Percentiles rank a stretch among this genome's conserved stretches.
phyloP scores from a whole-genome alignment of 2,329 filamentous ascomycete genomes.

The Tolypocladium ovalisporum region DNA sequence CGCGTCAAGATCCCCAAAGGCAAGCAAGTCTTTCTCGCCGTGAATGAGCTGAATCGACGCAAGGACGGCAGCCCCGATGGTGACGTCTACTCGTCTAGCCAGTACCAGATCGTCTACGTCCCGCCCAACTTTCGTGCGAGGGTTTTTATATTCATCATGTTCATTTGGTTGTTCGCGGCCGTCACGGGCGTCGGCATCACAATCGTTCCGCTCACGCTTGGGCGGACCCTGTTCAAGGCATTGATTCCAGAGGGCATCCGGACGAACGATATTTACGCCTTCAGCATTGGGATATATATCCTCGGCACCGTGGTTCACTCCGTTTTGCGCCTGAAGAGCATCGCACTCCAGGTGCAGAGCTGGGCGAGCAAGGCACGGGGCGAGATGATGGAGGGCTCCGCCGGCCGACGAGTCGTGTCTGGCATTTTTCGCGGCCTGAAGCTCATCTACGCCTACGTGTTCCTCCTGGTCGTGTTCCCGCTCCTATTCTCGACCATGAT shows the following conservation, averaged over 20 bases:
- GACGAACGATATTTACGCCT: constrained; percentile 94
- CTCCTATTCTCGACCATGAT: constrained; percentile 68
- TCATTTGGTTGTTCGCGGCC: constrained; percentile 90
- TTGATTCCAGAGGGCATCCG: constrained; percentile 61
- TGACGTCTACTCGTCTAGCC: constrained; percentile 43
- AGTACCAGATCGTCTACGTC: constrained; percentile 66
- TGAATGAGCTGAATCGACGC: constrained; percentile 55
- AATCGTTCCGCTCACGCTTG: constrained; percentile 76
- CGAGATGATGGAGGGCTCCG: constrained; percentile 11
- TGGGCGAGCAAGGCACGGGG: constrained; percentile 15
- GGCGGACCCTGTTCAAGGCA: constrained; percentile 63
- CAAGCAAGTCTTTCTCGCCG: constrained; percentile 64
- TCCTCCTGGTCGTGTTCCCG: constrained; percentile 70
- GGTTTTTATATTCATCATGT: constrained; percentile 74
- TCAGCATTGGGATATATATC: constrained; percentile 79
- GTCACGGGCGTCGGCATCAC: constrained; percentile 77
- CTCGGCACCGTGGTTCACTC: constrained; percentile 59
- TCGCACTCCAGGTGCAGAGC: constrained; percentile 20
- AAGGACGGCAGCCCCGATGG: constrained; percentile 41
- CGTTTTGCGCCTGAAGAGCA: constrained; percentile 36
- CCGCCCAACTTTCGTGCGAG: constrained; percentile 76
- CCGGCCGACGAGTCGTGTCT: constrained; percentile 13
- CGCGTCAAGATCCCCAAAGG: constrained; percentile 90
- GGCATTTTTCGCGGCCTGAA: constrained; percentile 23
- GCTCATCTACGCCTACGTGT: constrained; percentile 64